phyloP scores from a whole-genome alignment of 2,329 filamentous ascomycete species.

The Ophiostoma sp. region DNA sequence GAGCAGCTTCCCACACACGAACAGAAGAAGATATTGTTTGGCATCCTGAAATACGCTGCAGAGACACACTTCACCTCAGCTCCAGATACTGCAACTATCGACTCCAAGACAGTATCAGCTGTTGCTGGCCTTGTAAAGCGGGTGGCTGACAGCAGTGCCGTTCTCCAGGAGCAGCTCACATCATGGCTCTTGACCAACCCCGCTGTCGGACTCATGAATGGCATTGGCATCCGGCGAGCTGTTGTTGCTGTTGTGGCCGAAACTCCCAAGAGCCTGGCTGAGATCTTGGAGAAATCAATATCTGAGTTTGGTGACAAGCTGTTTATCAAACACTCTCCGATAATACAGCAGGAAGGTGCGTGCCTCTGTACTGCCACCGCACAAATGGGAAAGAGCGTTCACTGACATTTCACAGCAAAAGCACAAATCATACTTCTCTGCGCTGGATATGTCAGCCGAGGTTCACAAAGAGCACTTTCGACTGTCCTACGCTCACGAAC shows the following conservation, averaged over 20 bases:
- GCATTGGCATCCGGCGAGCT: constrained; percentile 66
- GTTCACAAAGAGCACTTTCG: constrained; percentile 64
- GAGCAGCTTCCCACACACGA: constrained; percentile 43
- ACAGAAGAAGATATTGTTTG: constrained; percentile 45
- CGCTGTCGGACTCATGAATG: constrained; percentile 62
- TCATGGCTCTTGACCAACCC: constrained; percentile 66
- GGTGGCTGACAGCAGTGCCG: constrained; percentile 50
- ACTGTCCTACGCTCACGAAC: constrained; percentile 68
- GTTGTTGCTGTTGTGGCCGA: constrained; percentile 59
- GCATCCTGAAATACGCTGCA: constrained; percentile 48
- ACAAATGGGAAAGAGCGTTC: neutral
- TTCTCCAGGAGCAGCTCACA: constrained; percentile 55
- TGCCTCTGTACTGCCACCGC: neutral
- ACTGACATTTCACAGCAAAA: constrained; percentile 57
- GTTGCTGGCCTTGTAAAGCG: constrained; percentile 57
- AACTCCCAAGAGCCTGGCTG: constrained; percentile 52
- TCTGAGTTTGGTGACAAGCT: constrained; percentile 79
- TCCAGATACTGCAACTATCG: constrained; percentile 30
- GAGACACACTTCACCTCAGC: constrained; percentile 42
- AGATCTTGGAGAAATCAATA: constrained; percentile 67
- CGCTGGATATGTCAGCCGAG: constrained; percentile 72
- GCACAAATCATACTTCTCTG: constrained; percentile 75
- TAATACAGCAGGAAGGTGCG: constrained; percentile 84
- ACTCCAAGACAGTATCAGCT: constrained; percentile 50
- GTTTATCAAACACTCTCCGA: constrained; percentile 80